phyloP scores from a whole-genome alignment of 2,329 filamentous ascomycete genomes.

The Epichloe brachyelytri region DNA sequence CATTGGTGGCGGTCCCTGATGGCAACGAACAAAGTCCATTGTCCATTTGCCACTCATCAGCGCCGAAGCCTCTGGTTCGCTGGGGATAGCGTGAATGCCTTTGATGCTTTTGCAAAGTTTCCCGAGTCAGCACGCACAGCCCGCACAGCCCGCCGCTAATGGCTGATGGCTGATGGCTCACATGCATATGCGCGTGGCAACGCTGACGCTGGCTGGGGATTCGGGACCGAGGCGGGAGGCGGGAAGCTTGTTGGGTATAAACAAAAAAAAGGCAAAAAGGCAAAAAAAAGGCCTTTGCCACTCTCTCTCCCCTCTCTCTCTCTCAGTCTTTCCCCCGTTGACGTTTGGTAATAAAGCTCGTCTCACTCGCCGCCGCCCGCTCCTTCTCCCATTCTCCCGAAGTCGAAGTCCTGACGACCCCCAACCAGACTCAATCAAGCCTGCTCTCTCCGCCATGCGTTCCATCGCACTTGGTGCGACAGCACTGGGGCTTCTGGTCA shows the following conservation, averaged over 20 bases:
- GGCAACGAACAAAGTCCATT: neutral
- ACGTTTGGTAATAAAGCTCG: neutral
- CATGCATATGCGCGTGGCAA: neutral
- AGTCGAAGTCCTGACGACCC: neutral
- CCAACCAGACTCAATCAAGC: neutral
- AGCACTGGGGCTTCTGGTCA: slow-evolving; percentile 7
- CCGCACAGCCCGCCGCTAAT: neutral
- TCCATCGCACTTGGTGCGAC: slow-evolving; percentile 4
- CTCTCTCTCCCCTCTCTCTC: too few relatives aligned
- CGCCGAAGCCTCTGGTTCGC: neutral
- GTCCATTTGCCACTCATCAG: neutral
- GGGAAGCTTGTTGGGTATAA: too few relatives aligned
- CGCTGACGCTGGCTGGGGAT: neutral
- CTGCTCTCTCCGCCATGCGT: slow-evolving; percentile 7
- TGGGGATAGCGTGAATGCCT: neutral
- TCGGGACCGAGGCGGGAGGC: neutral
- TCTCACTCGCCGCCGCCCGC: neutral
- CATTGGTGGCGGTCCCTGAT: neutral
- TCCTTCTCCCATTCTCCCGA: neutral
- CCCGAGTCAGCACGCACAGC: neutral
- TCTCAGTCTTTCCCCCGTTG: neutral
- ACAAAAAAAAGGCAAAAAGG: neutral
- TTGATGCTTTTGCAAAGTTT: neutral
- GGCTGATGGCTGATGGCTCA: neutral
- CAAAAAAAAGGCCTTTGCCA: too few relatives aligned